Base-by-base conservation (phyloP, 441 rosid genomes). In the Raphanus hybrid region DNA sequence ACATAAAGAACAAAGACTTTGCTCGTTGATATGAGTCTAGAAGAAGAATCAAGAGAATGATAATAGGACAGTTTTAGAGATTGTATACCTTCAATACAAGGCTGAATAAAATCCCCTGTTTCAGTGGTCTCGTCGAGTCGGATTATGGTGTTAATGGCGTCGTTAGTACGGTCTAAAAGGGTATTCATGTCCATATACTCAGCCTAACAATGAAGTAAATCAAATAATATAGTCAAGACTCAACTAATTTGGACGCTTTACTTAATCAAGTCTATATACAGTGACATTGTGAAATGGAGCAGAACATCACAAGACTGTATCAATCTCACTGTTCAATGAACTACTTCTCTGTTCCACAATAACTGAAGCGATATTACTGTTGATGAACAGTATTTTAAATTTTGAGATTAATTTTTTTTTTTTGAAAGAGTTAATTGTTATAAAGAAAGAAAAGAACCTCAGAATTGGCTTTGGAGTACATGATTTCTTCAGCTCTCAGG, bases 401-500 rank as follows among this genome's bases (percentile, higher is more conserved):
- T 11, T 69, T 3, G 5, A 63, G 35, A 76, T 43, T 43, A 39
- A 39, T 3, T 11, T 43, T 11, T 11, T 37, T 29, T 29, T 29
- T 29, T 29, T 29, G 34, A 29, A 29, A 29, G 34, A 29, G 0
- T 29, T 0, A 29, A 5, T 3, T 29, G 0, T 5, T 29, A 29
- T 29, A 29, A 29, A 29, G 34, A 29, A 3, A 58, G 41, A 32
- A 12, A 5, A 10, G 75, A 48, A 87, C 91, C 91, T 88, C 92
- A 18, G 92, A 88, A 71, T 85, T 88, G 85, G 90, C 92, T 71
- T 88, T 88, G 66, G 89, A 88, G 69, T 88, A 88, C 83, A 88
- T 78, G 77, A 88, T 88, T 84, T 88, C 90, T 73, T 88, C 92
- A 35, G 87, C 84, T 83, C 79, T 86, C 71, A 86, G 80, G 84